Conservation (phyloP, 2,329 filamentous ascomycete species). For the Shiraia bambusicola region DNA sequence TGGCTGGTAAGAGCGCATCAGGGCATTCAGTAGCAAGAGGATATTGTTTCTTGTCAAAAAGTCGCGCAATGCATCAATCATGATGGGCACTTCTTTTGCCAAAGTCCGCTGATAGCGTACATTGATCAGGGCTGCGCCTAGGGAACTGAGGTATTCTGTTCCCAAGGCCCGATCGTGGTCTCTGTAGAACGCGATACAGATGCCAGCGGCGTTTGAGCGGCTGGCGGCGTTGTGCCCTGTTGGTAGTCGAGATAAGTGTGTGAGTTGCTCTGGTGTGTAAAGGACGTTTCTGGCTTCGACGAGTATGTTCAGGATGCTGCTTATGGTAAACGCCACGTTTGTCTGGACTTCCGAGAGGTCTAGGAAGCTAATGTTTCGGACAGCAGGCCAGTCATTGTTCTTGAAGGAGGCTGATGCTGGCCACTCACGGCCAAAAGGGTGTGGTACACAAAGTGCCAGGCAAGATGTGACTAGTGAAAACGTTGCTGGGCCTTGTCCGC, state of each 20-base stretch:
- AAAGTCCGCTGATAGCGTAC: background rate
- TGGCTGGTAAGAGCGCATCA: background rate
- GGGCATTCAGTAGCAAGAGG: background rate
- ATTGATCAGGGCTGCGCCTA: background rate
- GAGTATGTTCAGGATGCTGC: background rate
- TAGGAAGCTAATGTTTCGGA: background rate
- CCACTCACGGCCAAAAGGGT: too few relatives aligned
- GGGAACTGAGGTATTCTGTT: background rate
- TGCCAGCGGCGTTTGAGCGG: background rate
- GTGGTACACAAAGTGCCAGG: background rate
- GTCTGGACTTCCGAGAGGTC: background rate
- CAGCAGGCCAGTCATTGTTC: background rate
- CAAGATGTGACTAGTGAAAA: constrained; percentile 2
- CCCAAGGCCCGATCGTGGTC: background rate
- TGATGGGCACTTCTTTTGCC: background rate
- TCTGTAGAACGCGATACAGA: background rate
- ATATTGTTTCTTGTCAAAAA: background rate
- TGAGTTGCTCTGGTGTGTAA: background rate
- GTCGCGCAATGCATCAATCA: background rate
- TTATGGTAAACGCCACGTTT: background rate
- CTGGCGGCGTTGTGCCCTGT: background rate
- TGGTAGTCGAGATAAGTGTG: background rate
- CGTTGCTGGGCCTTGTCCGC: background rate
- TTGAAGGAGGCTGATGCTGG: background rate
- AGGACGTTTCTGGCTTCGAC: background rate